phyloP scores from a whole-genome alignment of 1,284 basidiomycete species.

The Ustilago lituana region DNA sequence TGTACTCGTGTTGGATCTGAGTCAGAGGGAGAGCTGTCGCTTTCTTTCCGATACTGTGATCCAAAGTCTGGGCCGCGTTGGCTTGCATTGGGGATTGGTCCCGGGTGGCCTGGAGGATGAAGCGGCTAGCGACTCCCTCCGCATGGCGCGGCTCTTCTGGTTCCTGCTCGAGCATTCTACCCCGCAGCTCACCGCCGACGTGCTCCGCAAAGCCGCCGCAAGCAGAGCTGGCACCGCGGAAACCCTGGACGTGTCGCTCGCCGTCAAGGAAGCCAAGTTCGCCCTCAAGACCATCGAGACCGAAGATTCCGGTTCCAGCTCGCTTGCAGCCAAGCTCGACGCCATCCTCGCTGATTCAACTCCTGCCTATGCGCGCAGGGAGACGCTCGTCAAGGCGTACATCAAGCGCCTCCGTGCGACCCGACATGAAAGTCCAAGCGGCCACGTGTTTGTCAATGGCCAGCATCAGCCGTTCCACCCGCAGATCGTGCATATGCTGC shows the following conservation, averaged over 20 bases:
- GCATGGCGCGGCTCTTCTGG: constrained; percentile 56
- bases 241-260: constrained; percentile 25
- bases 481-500: constrained; percentile 65
- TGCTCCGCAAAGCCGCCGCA: constrained; percentile 33
- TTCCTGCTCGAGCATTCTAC: constrained; percentile 41
- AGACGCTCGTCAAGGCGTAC: constrained; percentile 34
- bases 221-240: constrained; percentile 12
- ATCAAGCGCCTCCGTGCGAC: constrained; percentile 43
- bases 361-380: constrained; percentile 8
- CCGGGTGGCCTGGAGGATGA: constrained; percentile 52
- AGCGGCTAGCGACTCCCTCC: constrained; percentile 12
- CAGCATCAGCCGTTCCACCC: constrained; percentile 80
- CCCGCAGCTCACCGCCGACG: constrained; percentile 25
- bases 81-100: constrained; percentile 58
- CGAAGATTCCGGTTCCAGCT: too few relatives aligned
- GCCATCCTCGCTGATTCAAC: constrained; percentile 8
- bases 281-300: constrained; percentile 19
- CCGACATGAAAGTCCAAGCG: constrained; percentile 28
- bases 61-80: constrained; percentile 45
- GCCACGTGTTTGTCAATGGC: constrained; percentile 83
- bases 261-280: constrained; percentile 42
- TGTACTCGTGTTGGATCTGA: constrained; percentile 58
- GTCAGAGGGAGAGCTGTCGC: constrained; percentile 40
- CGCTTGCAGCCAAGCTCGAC: constrained; percentile 17
- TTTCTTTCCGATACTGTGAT: constrained; percentile 54